Evolutionary conservation across 768 basidiomycete genomes (phyloP).

Genomic region (Kwoniella heveanensis): DNA sequence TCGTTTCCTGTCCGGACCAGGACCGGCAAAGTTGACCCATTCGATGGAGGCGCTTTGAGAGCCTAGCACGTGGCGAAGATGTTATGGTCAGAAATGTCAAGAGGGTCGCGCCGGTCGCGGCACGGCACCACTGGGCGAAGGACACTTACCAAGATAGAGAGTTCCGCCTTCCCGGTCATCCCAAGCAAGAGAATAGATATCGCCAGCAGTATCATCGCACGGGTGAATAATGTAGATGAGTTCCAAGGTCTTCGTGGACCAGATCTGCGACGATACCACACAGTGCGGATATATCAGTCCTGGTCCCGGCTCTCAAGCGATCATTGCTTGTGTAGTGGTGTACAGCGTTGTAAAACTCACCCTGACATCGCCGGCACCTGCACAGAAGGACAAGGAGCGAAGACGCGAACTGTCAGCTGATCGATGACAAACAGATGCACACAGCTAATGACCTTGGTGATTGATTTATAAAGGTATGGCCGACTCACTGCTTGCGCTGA

Average conservation of each 20-base stretch:
- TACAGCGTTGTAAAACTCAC: constrained; percentile 62
- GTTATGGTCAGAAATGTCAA: too few species aligned
- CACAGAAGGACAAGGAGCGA: too few species aligned
- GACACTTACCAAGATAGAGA: constrained; percentile 69
- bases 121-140: too few species aligned
- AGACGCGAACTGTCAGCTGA: neutral
- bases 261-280: constrained; percentile 63
- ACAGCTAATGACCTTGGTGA: neutral
- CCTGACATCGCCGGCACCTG: constrained; percentile 87
- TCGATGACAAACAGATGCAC: neutral
- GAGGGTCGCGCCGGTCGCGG: too few species aligned
- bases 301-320: neutral
- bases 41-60: constrained; percentile 92
- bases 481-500: constrained; percentile 79
- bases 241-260: constrained; percentile 71
- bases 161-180: constrained; percentile 65
- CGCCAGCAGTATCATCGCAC: constrained; percentile 79
- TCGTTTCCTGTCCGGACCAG: constrained; percentile 26
- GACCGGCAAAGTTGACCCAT: constrained; percentile 69
- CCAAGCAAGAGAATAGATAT: constrained; percentile 84
- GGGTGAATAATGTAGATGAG: constrained; percentile 75
- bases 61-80: constrained; percentile 18
- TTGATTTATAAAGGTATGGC: too few species aligned
- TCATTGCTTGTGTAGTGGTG: neutral
- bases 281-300: neutral